Evolutionary conservation across 441 rosid species (phyloP).

Genomic region (Populus tomentosa): DNA sequence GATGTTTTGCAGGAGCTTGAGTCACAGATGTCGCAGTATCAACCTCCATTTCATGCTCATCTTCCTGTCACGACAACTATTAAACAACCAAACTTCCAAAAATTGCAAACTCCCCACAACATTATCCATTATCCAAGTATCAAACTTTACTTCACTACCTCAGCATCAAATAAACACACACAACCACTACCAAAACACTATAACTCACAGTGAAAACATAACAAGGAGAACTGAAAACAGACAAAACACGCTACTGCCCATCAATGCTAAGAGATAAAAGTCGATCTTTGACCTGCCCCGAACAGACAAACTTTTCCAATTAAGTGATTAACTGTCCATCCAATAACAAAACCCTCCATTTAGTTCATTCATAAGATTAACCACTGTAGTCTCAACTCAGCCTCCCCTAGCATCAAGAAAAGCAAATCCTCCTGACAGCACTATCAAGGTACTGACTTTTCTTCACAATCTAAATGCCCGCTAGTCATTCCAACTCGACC

Average conservation of each 20-base stretch:
- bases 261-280: not conserved
- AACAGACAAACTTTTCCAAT: not conserved
- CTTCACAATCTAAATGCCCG: not conserved
- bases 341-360: not conserved
- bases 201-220: not conserved
- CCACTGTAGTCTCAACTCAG: not conserved
- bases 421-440: not conserved
- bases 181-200: not conserved
- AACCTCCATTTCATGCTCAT: constrained; percentile 71
- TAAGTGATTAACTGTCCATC: not conserved
- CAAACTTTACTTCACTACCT: not conserved
- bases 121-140: not conserved
- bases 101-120: not conserved
- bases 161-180: not conserved
- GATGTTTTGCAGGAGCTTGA: constrained; percentile 43
- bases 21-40: constrained; percentile 47
- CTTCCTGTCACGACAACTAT: constrained; percentile 38
- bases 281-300: not conserved
- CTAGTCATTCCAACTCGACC: not conserved
- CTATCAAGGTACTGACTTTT: not conserved
- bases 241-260: not conserved
- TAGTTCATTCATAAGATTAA: not conserved
- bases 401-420: not conserved
- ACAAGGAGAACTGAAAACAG: not conserved
- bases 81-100: not conserved